Conservation (phyloP, 257 asterid species). For the Plectranthus barbatus region DNA sequence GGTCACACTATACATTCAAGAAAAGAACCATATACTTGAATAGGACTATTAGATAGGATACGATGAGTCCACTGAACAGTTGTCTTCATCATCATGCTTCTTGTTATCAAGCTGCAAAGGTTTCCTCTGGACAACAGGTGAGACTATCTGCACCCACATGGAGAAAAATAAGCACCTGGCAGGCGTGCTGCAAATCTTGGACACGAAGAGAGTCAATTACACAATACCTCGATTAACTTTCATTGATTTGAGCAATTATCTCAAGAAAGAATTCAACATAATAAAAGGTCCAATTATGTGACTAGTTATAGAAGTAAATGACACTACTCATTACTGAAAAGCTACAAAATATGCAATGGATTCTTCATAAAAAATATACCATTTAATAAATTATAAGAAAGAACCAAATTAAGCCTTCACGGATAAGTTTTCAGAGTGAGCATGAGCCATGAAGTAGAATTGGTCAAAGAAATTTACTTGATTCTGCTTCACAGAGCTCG, state of each 20-base stretch:
- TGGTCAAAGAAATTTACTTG: conserved; percentile 28
- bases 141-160: conserved; percentile 33
- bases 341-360: not conserved
- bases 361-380: not conserved
- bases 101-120: conserved; percentile 64
- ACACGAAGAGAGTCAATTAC: conserved; percentile 3
- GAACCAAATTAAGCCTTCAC: not conserved
- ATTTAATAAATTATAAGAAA: not conserved
- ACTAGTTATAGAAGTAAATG: not conserved
- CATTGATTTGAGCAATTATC: not conserved
- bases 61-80: conserved; percentile 56
- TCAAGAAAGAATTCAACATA: not conserved
- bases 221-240: not conserved
- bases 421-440: not conserved
- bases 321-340: not conserved
- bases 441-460: conserved; percentile 3
- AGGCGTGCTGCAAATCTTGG: not conserved
- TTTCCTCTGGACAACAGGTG: conserved; percentile 42
- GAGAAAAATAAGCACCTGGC: conserved; percentile 15
- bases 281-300: not conserved
- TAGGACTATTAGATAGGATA: conserved; percentile 35
- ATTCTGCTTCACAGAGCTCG: conserved; percentile 34
- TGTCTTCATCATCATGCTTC: conserved; percentile 67
- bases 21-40: not conserved
- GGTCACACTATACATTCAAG: not conserved